These are phyloP conservation scores for Conringia planisiliqua DNA, from an alignment of 345 rosid species.

Conservation along the genomic window DNA sequence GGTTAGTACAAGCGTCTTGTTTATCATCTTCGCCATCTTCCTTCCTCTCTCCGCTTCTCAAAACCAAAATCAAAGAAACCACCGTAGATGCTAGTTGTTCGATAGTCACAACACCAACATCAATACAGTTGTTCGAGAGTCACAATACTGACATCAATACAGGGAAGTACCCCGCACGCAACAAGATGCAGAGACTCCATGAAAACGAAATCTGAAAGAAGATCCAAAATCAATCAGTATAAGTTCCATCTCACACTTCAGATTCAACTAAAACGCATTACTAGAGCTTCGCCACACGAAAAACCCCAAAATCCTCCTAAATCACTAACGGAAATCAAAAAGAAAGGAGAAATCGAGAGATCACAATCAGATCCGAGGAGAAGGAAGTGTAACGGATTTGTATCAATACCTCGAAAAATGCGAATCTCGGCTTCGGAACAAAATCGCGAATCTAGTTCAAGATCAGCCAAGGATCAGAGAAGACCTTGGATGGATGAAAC, in stretches of 20 bases:
- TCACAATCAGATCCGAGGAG: conserved; percentile 35
- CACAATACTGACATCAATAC: conserved; percentile 12
- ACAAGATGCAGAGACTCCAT: conserved; percentile 25
- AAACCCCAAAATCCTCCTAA: conserved; percentile 10
- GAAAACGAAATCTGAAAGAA: conserved; percentile 19
- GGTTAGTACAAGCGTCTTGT: conserved; percentile 72
- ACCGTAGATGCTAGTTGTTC: conserved; percentile 4
- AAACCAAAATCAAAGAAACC: not conserved
- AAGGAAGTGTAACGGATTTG: not conserved
- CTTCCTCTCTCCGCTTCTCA: conserved; percentile 20
- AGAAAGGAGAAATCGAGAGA: conserved; percentile 8
- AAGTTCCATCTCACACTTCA: not conserved
- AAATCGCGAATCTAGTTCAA: conserved; percentile 24
- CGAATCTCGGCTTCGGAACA: conserved; percentile 24
- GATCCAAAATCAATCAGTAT: not conserved
- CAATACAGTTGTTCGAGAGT: conserved; percentile 6
- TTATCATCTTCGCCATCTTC: conserved; percentile 49
- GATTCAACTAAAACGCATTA: conserved; percentile 16
- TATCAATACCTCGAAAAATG: conserved; percentile 8
- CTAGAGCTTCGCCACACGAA: not conserved
- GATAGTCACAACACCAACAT: not conserved
- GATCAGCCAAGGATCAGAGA: conserved; percentile 7
- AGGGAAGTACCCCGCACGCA: conserved; percentile 17
- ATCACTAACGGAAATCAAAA: not conserved
- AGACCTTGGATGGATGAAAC: not conserved